Evolutionary conservation across 1,284 basidiomycete species (phyloP), one percentile per base, ranked within the genome.

Genomic region (Leccinum pachyderme): DNA sequence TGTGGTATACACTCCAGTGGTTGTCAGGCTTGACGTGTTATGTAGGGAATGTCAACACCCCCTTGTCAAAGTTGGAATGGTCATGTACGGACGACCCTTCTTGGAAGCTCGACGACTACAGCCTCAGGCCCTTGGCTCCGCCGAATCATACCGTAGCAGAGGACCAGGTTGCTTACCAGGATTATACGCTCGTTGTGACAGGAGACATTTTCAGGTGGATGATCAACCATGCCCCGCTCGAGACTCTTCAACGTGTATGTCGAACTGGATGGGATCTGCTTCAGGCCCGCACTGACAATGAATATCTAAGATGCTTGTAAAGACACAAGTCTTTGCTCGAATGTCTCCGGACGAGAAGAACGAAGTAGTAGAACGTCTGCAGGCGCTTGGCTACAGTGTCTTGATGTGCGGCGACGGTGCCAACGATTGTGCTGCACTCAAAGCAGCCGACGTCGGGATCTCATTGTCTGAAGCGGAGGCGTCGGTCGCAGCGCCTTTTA

Each of bases 331-430:
- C 51, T 99, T 96, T 70, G 95, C 97, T 8, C 85, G 97, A 27
- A 99, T 99, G 97, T 99, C 96, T 15, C 97, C 97, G 0, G 97
- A 99, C 72, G 97, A 99, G 77, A 99, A 99, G 77, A 97, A 98
- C 66, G 97, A 99, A 71, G 85, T 99, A 18, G 93, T 99, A 41
- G 96, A 98, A 70, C 85, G 95, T 3, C 79, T 99, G 24, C 97
- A 99, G 69, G 78, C 82, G 4, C 81, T 99, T 8, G 96, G 95
- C 7, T 99, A 98, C 70, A 97, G 92, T 0, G 96, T 98, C 11
- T 82, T 97, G 6, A 98, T 99, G 88, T 99, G 97, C 67, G 97
- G 97, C 39, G 97, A 99, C 69, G 97, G 97, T 29, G 97, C 97
- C 5, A 99, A 99, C 71, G 97, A 99, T 69, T 99, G 96, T 69